These are phyloP conservation scores for Phytophthora pseudosyringae DNA, from an alignment of 352 stramenopile species.

Conservation along the genomic window DNA sequence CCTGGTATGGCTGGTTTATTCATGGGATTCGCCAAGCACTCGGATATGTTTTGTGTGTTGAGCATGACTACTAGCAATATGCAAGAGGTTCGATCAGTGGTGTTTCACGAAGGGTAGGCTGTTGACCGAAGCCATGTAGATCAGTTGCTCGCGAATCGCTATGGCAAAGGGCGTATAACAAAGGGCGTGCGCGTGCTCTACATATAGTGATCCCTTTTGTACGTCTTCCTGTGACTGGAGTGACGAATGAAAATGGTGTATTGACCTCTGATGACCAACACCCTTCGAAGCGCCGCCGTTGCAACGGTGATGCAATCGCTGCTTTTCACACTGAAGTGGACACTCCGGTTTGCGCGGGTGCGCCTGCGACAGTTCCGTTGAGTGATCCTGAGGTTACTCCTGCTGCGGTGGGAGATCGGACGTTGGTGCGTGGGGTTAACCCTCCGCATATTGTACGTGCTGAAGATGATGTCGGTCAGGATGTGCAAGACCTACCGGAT, in stretches of 20 bases:
- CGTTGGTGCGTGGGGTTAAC: not conserved
- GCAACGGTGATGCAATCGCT: not conserved
- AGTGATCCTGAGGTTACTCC: not conserved
- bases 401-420: constrained; percentile 8
- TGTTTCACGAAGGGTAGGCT: constrained; percentile 7
- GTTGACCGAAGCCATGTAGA: constrained; percentile 12
- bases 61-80: constrained; percentile 3
- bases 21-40: constrained; percentile 12
- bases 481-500: not conserved
- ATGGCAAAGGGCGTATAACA: too few relatives aligned
- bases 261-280: not conserved
- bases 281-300: not conserved
- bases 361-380: not conserved
- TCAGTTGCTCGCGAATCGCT: constrained; percentile 1
- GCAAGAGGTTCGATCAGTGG: constrained; percentile 4
- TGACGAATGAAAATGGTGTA: not conserved
- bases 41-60: not conserved
- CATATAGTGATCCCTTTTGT: not conserved
- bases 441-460: not conserved
- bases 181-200: not conserved
- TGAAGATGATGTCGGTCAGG: not conserved
- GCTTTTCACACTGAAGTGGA: too few relatives aligned
- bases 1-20: constrained; percentile 10
- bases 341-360: constrained; percentile 1
- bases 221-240: not conserved